These are phyloP conservation scores for Spergularia marina DNA, from an alignment of 148 eudicot species.

Conservation along the genomic window DNA sequence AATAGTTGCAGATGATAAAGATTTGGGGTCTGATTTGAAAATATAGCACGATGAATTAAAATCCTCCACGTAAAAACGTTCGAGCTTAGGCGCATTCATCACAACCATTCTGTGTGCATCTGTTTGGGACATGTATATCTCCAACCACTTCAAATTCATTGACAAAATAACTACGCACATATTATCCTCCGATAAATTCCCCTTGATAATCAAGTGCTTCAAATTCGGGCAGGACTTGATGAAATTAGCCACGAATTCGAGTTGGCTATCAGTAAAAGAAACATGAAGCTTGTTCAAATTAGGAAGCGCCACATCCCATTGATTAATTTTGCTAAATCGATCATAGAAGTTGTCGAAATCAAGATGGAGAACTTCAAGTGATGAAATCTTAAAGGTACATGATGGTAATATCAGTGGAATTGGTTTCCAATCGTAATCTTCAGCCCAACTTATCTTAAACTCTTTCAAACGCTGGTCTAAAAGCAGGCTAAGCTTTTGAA, in stretches of 20 bases:
- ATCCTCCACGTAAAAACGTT: not conserved
- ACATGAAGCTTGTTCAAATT: slow-evolving; percentile 3
- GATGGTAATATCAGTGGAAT: too few species aligned
- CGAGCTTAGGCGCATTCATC: slow-evolving; percentile 9
- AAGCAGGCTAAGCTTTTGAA: too few species aligned
- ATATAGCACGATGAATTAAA: not conserved
- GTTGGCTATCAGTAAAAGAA: not conserved
- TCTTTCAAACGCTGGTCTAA: too few species aligned
- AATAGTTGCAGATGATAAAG: not conserved
- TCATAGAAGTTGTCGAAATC: not conserved
- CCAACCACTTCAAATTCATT: slow-evolving; percentile 6
- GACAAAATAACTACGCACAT: not conserved
- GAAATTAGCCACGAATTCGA: not conserved
- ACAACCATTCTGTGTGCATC: not conserved
- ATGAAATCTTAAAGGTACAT: not conserved
- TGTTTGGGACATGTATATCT: not conserved
- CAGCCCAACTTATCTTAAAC: too few species aligned
- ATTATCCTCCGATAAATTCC: not conserved
- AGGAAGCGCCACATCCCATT: slow-evolving; percentile 11
- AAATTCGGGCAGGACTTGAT: slow-evolving; percentile 9
- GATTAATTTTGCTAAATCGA: not conserved
- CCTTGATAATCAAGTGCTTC: not conserved
- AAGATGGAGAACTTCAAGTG: not conserved
- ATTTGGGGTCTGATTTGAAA: not conserved
- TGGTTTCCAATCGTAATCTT: too few species aligned